Conservation (phyloP, 2,329 filamentous ascomycete genomes). For the Fusarium torulosum region DNA sequence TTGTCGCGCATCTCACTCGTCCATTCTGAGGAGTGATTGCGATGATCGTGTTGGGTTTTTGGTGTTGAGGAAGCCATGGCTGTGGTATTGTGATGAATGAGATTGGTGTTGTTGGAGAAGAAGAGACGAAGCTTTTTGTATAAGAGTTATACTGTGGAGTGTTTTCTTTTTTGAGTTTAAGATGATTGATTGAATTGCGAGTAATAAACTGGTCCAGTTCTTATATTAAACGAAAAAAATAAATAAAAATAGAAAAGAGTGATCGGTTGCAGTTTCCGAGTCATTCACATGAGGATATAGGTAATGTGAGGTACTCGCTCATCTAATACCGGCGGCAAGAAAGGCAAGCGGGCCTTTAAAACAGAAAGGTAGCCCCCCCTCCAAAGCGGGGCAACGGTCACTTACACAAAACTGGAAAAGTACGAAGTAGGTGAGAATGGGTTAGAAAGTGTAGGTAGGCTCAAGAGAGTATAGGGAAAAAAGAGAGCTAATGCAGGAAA, state of each 20-base stretch:
- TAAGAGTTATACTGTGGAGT: neutral
- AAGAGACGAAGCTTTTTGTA: neutral
- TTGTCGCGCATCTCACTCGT: slow-evolving; percentile 67
- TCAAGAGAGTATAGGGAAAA: neutral
- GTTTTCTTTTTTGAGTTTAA: neutral
- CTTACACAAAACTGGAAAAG: slow-evolving; percentile 16
- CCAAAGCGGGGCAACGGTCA: slow-evolving; percentile 21
- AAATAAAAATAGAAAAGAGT: neutral
- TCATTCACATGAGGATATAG: slow-evolving; percentile 4
- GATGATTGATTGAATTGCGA: neutral
- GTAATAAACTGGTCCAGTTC: no score
- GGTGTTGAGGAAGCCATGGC: slow-evolving; percentile 36
- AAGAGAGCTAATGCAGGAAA: slow-evolving; percentile 26
- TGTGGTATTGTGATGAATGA: slow-evolving; percentile 6
- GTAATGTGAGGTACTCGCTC: neutral
- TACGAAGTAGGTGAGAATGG: neutral
- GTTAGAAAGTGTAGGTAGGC: neutral
- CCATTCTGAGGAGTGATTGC: slow-evolving; percentile 51
- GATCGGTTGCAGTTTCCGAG: slow-evolving; percentile 5
- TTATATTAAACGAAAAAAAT: neutral
- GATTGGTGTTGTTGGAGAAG: neutral
- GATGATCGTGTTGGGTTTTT: slow-evolving; percentile 52
- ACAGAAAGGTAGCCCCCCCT: neutral
- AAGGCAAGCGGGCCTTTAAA: slow-evolving; percentile 12
- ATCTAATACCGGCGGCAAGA: slow-evolving; percentile 13